Conservation (phyloP, 148 eudicot species). For the Persicaria tinctoria region DNA sequence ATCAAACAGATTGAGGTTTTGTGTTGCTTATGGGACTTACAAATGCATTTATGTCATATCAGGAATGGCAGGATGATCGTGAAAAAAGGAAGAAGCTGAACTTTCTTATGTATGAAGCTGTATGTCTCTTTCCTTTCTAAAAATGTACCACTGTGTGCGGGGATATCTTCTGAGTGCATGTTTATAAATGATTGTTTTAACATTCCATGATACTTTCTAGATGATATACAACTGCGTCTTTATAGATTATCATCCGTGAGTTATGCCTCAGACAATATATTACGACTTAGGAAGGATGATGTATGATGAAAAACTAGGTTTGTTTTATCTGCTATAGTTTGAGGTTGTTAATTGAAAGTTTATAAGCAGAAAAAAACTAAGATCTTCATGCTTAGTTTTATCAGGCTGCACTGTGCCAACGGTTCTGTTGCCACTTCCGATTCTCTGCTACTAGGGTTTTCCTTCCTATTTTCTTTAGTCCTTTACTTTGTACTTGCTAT, state of each 20-base stretch:
- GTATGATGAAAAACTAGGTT: neutral
- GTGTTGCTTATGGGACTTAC: neutral
- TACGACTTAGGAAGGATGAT: neutral
- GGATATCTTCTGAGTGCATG: neutral
- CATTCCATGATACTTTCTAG: conserved; percentile 1
- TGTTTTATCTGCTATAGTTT: neutral
- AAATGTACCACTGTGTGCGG: neutral
- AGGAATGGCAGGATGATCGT: conserved; percentile 64
- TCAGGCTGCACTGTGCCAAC: neutral
- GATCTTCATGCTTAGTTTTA: neutral
- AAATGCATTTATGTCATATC: conserved; percentile 21
- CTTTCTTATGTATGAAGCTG: conserved; percentile 83
- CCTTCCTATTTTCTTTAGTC: neutral
- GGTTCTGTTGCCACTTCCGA: neutral
- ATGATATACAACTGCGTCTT: neutral
- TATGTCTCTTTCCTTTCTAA: conserved; percentile 34
- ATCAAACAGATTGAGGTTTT: neutral
- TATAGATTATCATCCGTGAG: neutral
- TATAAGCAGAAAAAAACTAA: neutral
- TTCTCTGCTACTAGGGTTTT: neutral
- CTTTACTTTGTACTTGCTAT: neutral
- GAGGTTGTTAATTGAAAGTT: neutral
- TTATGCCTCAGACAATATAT: neutral
- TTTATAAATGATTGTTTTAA: neutral
- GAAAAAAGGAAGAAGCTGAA: conserved; percentile 66